phyloP scores from a whole-genome alignment of 139 green algal genomes.

The Asterochloris sp. region DNA sequence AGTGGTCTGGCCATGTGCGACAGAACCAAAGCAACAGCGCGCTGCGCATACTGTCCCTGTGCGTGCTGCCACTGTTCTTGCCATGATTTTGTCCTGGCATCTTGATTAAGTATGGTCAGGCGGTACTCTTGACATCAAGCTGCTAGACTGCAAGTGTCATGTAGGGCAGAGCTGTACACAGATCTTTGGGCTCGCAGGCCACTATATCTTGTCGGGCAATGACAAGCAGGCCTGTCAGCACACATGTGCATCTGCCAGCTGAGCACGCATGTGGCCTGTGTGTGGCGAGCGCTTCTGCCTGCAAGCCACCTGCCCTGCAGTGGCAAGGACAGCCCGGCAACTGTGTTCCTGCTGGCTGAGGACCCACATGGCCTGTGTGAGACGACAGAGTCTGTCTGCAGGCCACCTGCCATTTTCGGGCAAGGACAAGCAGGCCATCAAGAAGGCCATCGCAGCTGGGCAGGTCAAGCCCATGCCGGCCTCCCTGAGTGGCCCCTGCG shows the following conservation, averaged over 20 bases:
- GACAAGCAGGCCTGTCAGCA: not conserved
- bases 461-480: conserved; percentile 32
- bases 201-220: not conserved
- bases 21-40: not conserved
- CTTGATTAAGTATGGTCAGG: not conserved
- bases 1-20: not conserved
- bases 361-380: not conserved
- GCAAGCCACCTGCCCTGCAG: not conserved
- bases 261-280: not conserved
- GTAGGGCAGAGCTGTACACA: no score
- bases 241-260: not conserved
- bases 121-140: not conserved
- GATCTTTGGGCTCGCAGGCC: not conserved
- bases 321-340: not conserved
- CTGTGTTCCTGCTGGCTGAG: not conserved
- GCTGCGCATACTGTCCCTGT: not conserved
- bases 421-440: conserved; percentile 54
- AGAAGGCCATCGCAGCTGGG: conserved; percentile 42
- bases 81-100: not conserved
- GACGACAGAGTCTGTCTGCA: not conserved
- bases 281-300: not conserved
- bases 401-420: conserved; percentile 63
- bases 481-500: conserved; percentile 20
- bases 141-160: not conserved
- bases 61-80: not conserved